Evolutionary conservation across 169 alveolate genomes (phyloP).

Genomic region (Babesia caballi): DNA sequence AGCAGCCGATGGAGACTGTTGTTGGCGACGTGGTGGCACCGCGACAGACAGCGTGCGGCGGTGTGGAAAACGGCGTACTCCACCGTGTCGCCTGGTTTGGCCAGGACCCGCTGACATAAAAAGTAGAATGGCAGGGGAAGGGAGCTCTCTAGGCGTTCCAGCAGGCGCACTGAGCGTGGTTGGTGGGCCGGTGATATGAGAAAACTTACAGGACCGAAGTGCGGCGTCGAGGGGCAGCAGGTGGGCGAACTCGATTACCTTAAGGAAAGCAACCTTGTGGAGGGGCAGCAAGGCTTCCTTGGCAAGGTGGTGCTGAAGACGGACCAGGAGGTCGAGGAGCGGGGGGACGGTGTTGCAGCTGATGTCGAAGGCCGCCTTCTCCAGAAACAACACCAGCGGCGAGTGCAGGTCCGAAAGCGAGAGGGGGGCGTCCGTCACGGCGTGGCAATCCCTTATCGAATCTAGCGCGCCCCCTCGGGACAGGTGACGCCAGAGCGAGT

Average conservation of each 20-base stretch:
- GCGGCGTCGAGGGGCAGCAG: not conserved
- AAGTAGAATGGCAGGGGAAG: constrained; percentile 14
- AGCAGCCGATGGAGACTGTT: not conserved
- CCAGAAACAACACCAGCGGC: constrained; percentile 3
- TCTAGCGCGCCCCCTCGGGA: not conserved
- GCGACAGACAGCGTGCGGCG: constrained; percentile 13
- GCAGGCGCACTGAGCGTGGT: not conserved
- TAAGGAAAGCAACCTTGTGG: constrained; percentile 9
- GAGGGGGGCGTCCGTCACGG: not conserved
- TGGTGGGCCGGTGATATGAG: not conserved
- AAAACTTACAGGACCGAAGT: not conserved
- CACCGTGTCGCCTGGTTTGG: not conserved
- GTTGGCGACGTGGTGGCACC: not conserved
- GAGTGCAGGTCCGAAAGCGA: not conserved
- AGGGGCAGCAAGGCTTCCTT: not conserved
- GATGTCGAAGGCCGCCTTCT: constrained; percentile 2
- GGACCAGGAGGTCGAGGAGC: not conserved
- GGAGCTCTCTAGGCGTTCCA: constrained; percentile 1
- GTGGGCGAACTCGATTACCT: not conserved
- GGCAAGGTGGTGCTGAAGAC: not conserved
- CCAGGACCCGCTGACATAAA: not conserved
- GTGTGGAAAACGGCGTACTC: not conserved
- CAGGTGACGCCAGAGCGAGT: constrained; percentile 10
- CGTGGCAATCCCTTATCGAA: not conserved
- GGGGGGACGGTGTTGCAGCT: not conserved